Evolutionary conservation across 2,329 filamentous ascomycete species (phyloP).

Genomic region (Phyllosticta capitalensis): DNA sequence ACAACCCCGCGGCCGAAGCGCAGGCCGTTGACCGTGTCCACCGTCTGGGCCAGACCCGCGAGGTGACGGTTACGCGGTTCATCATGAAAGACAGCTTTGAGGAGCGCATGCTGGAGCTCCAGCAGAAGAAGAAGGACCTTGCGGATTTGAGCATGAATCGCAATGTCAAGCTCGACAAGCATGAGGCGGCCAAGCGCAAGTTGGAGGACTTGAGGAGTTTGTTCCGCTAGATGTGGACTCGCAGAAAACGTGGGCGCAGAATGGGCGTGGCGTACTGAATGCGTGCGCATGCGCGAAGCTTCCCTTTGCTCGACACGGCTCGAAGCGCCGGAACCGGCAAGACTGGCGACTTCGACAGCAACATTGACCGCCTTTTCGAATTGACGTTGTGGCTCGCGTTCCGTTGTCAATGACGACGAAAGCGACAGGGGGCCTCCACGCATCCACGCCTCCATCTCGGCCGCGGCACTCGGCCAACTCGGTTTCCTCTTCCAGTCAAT

Average conservation of each 20-base stretch:
- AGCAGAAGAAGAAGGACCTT: conserved; percentile 85
- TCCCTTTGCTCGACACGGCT: no score
- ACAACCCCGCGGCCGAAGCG: conserved; percentile 89
- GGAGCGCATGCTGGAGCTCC: conserved; percentile 81
- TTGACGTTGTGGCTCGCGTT: no score
- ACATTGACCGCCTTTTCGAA: no score
- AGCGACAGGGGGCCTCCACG: no score
- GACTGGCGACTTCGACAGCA: no score
- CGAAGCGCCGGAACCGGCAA: no score
- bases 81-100: conserved; percentile 90
- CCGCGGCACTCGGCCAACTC: no score
- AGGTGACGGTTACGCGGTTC: conserved; percentile 77
- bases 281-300: no score
- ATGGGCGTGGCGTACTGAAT: background rate
- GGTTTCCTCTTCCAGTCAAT: no score
- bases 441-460: no score
- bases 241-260: background rate
- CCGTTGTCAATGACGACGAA: no score
- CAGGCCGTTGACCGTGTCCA: conserved; percentile 93
- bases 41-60: conserved; percentile 73
- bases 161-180: conserved; percentile 44
- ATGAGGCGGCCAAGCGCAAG: conserved; percentile 55
- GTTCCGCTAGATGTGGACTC: conserved; percentile 31
- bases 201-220: conserved; percentile 52
- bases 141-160: conserved; percentile 60